Evolutionary conservation across 2,329 filamentous ascomycete genomes (phyloP).

Genomic region (Aotearoamyces nothofagi): DNA sequence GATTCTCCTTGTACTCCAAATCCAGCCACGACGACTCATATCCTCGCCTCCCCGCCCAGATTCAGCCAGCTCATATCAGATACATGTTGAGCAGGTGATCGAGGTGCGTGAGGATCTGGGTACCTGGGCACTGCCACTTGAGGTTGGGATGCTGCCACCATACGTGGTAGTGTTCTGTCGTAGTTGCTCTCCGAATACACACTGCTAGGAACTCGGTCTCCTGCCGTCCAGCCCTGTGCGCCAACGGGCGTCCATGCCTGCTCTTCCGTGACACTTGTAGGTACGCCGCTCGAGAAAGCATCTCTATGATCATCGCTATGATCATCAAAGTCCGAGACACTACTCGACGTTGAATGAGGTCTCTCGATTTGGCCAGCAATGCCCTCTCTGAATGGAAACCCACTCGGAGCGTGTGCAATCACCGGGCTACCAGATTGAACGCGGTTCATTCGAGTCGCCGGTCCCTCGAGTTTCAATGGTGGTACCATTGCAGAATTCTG

Average conservation of each 20-base stretch:
- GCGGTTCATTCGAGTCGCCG: constrained; percentile 39
- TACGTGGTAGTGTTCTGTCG: constrained; percentile 25
- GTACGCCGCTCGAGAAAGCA: constrained; percentile 49
- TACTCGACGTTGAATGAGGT: constrained; percentile 26
- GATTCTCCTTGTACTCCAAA: too few species aligned
- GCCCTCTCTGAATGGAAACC: constrained; percentile 36
- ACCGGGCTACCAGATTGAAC: constrained; percentile 58
- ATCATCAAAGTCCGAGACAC: constrained; percentile 15
- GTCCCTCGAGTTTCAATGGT: constrained; percentile 47
- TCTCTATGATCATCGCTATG: constrained; percentile 18
- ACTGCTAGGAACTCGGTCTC: constrained; percentile 36
- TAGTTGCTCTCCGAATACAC: constrained; percentile 32
- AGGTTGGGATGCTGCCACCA: constrained; percentile 11
- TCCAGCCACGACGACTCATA: too few species aligned
- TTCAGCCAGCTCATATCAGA: constrained; percentile 74
- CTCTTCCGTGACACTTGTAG: constrained; percentile 36
- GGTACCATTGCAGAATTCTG: constrained; percentile 56
- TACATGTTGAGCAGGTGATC: constrained; percentile 25
- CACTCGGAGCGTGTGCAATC: constrained; percentile 34
- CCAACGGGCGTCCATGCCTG: constrained; percentile 21
- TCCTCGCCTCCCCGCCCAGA: too few species aligned
- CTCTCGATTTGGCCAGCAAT: constrained; percentile 48
- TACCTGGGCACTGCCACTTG: constrained; percentile 10
- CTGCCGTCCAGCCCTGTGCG: constrained; percentile 25
- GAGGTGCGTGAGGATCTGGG: constrained; percentile 28